Conservation (phyloP, 768 basidiomycete genomes). For the Filobasidium floriforme region DNA sequence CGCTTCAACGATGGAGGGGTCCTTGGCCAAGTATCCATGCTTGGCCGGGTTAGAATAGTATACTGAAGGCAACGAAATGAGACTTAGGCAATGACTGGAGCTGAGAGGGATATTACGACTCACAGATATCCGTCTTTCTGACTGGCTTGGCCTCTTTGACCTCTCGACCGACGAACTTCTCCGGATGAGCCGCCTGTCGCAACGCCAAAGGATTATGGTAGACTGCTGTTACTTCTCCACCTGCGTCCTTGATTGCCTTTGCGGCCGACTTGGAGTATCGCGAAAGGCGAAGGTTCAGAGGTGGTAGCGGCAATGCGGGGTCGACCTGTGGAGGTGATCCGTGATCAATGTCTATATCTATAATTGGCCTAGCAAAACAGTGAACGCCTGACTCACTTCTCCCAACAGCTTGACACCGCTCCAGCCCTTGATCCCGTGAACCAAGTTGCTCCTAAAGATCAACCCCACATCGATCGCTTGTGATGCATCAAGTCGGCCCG, state of each 20-base stretch:
- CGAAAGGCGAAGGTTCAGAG: conserved; percentile 73
- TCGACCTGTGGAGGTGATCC: conserved; percentile 6
- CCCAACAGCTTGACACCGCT: conserved; percentile 85
- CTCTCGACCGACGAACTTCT: conserved; percentile 56
- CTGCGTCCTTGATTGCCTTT: conserved; percentile 66
- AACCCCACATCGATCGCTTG: conserved; percentile 82
- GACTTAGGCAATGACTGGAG: not conserved
- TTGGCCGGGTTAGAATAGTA: conserved; percentile 44
- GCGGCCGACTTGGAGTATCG: conserved; percentile 83
- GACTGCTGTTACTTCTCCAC: conserved; percentile 79
- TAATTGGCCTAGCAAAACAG: conserved; percentile 51
- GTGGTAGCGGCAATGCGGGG: conserved; percentile 42
- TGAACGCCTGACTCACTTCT: conserved; percentile 52
- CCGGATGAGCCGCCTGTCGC: conserved; percentile 49
- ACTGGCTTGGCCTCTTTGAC: conserved; percentile 69
- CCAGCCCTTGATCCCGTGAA: conserved; percentile 68
- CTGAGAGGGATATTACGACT: conserved; percentile 33
- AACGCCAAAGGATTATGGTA: conserved; percentile 84
- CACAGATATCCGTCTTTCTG: conserved; percentile 75
- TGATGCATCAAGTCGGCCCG: conserved; percentile 68
- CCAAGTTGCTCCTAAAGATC: conserved; percentile 72
- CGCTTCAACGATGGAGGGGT: not conserved
- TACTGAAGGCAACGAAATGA: conserved; percentile 15
- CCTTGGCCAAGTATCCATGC: conserved; percentile 37
- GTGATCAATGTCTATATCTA: conserved; percentile 5